Base-by-base conservation (phyloP, 352 stramenopile species). In the Pythium periplocum region DNA sequence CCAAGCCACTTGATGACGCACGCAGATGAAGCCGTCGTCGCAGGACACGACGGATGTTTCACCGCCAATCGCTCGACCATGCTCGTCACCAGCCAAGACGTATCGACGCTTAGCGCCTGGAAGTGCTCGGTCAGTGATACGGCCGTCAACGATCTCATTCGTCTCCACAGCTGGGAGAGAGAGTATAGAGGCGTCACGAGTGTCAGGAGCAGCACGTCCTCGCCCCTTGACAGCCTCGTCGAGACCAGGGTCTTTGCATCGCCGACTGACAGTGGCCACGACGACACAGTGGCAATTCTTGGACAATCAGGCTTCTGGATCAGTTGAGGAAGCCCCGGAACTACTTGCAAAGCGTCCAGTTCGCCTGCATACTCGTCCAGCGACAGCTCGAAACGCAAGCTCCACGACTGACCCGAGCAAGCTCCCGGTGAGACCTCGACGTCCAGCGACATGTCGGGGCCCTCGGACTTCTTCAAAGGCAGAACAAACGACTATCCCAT, bases 71-170 rank as follows among this genome's bases (percentile, higher is more conserved):
- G 48, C 48, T 6, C 43, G 48, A 45, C 57, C 48, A 1, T 17
- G n/a, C 6, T 39, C 43, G 17, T 37, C 57, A 32, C 44, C 57
- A 4, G 43, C 50, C 1, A 17, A 4, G 11, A 55, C 45, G 34
- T 63, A 45, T 34, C 49, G 51, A 4, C 57, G 17, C 17, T 26
- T 26, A 26, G 17, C 17, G 17, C 17, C 17, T 26, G 17, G 17
- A 26, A 26, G 17, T 26, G 17, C 17, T 26, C 17, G 17, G 17
- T 0, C 17, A 0, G 17, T 26, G 17, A 57, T 39, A 26, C 50
- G 57, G n/a, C 37, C 50, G 6, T 58, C 57, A 2, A 42, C 43
- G 11, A 57, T 57, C 35, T 64, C 57, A 35, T 64, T 64, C 30
- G 45, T 49, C 31, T 30, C 57, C 12, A 34, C 49, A 26, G 17